Conservation (phyloP, 1,284 basidiomycete genomes). For the Ganoderma resinaceum region DNA sequence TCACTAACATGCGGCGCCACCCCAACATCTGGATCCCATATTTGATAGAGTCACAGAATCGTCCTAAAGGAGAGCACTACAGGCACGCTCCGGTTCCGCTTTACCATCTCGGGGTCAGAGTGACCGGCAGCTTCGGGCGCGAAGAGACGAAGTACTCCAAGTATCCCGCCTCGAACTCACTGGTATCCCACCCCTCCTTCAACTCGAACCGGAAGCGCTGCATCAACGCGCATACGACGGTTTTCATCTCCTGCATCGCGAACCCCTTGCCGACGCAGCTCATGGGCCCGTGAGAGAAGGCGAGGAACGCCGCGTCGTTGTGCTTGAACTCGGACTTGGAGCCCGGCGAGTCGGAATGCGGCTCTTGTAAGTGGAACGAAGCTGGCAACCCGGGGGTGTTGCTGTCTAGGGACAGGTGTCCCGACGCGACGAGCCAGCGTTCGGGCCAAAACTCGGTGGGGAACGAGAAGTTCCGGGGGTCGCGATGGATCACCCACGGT, state of each 20-base stretch:
- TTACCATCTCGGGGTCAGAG: neutral
- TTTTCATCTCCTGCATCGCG: slow-evolving; percentile 36
- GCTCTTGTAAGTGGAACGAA: no score
- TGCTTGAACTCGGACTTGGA: slow-evolving; percentile 27
- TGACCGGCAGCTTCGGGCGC: neutral
- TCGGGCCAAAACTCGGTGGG: slow-evolving; percentile 41
- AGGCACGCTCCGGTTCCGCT: neutral
- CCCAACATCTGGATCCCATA: no score
- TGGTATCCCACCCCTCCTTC: slow-evolving; percentile 21
- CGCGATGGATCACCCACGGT: slow-evolving; percentile 40
- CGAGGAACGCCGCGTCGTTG: slow-evolving; percentile 38
- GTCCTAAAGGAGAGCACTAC: neutral
- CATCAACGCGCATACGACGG: slow-evolving; percentile 36
- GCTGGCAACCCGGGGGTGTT: neutral
- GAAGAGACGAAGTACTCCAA: slow-evolving; percentile 5
- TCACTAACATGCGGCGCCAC: no score
- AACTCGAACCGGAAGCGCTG: slow-evolving; percentile 36
- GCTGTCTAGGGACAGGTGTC: neutral
- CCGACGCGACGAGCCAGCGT: slow-evolving; percentile 37
- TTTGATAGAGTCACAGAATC: no score
- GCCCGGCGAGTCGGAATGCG: neutral
- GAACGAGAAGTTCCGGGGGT: slow-evolving; percentile 41
- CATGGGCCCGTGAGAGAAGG: slow-evolving; percentile 40
- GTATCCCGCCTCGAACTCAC: neutral
- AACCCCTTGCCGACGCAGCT: slow-evolving; percentile 43